Conservation (phyloP, 345 rosid genomes). For the Melaleuca quinquenervia region DNA sequence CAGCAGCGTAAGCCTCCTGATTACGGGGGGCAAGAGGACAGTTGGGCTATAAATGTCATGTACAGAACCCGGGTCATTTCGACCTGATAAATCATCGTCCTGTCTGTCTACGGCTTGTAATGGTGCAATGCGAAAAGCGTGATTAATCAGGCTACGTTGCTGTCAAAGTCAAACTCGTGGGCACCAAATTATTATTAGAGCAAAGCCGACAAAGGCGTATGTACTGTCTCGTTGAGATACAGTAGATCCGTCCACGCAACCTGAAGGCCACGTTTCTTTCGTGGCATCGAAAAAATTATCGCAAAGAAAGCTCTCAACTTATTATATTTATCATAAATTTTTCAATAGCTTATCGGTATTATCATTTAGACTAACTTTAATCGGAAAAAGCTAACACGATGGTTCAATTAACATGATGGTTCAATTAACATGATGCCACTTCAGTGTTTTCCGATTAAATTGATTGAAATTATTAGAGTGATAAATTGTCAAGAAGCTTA, state of each 20-base stretch:
- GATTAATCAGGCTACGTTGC: not conserved
- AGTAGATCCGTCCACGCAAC: not conserved
- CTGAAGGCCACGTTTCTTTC: not conserved
- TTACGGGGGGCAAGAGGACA: not conserved
- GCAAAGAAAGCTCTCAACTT: no score
- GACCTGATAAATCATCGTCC: not conserved
- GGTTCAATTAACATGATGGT: no score
- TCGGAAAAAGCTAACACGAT: no score
- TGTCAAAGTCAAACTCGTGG: not conserved
- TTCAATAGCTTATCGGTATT: no score
- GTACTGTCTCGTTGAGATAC: not conserved
- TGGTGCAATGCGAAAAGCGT: no score
- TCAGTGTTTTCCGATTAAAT: no score
- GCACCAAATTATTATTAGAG: not conserved
- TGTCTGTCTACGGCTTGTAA: not conserved
- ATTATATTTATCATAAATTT: no score
- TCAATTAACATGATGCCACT: no score
- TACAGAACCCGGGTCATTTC: not conserved
- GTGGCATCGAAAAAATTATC: no score
- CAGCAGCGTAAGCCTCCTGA: not conserved
- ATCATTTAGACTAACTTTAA: no score
- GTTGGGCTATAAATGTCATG: not conserved
- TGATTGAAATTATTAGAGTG: no score
- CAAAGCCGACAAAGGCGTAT: not conserved
- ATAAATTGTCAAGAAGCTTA: no score